phyloP scores from a whole-genome alignment of 169 alveolate genomes.

The Neospora caninum region DNA sequence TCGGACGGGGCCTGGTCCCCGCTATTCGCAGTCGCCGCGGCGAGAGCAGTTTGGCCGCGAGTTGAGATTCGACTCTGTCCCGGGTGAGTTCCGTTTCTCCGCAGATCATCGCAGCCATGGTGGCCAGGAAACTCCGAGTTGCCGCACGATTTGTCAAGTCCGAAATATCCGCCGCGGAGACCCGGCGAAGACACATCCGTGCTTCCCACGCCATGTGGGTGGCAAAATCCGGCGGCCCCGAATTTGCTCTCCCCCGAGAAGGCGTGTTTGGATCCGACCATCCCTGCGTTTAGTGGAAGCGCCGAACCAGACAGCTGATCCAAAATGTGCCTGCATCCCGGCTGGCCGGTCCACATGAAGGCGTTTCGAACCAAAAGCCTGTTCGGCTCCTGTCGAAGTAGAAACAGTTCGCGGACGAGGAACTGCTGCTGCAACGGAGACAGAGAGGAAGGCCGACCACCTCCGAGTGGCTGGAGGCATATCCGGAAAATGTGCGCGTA shows the following conservation, averaged over 20 bases:
- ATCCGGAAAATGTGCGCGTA: constrained; percentile 58
- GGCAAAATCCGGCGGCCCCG: background rate
- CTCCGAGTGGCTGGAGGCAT: constrained; percentile 40
- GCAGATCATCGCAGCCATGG: background rate
- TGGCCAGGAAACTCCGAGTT: background rate
- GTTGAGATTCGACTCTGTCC: background rate
- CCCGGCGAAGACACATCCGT: background rate
- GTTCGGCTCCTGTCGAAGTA: constrained; percentile 62
- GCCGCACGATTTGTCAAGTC: background rate
- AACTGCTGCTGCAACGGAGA: constrained; percentile 62
- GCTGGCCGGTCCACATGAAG: constrained; percentile 62
- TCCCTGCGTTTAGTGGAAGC: background rate
- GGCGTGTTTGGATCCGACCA: background rate
- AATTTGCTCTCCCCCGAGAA: background rate
- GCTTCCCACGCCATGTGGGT: background rate
- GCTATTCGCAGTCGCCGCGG: background rate
- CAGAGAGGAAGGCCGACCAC: constrained; percentile 50
- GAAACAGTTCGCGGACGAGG: constrained; percentile 51
- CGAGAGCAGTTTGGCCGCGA: constrained; percentile 19
- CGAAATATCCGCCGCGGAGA: background rate
- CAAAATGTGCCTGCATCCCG: constrained; percentile 23
- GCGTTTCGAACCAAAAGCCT: constrained; percentile 60
- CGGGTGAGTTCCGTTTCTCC: background rate
- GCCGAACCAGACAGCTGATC: background rate
- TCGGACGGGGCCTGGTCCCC: background rate